Evolutionary conservation across 2,329 filamentous ascomycete genomes (phyloP).

Genomic region (Chaetomium sp.): DNA sequence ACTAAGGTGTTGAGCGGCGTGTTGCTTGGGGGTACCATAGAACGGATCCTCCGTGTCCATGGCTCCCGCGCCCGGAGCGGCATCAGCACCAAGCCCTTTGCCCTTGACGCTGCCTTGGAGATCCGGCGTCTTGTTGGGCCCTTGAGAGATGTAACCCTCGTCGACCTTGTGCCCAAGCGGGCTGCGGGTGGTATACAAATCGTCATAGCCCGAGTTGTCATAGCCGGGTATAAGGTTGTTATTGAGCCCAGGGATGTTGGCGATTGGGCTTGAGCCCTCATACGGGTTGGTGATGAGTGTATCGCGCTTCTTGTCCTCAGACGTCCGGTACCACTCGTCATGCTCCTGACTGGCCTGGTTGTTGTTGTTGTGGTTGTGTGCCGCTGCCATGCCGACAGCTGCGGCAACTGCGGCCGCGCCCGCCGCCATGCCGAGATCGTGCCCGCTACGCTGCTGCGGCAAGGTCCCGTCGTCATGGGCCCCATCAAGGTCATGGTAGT

Average conservation of each 20-base stretch:
- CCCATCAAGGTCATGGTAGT: conserved; percentile 26
- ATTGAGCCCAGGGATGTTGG: conserved; percentile 45
- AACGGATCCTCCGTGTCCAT: conserved; percentile 58
- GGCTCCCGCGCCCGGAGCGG: conserved; percentile 40
- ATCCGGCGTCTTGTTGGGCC: conserved; percentile 50
- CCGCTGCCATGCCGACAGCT: conserved; percentile 39
- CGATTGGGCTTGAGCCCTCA: conserved; percentile 57
- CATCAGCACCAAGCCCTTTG: conserved; percentile 50
- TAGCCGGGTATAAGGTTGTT: conserved; percentile 40
- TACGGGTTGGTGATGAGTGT: conserved; percentile 63
- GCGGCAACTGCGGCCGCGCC: conserved; percentile 49
- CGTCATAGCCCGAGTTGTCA: conserved; percentile 23
- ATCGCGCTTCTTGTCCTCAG: conserved; percentile 57
- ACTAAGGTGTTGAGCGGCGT: conserved; percentile 59
- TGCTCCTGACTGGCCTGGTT: conserved; percentile 51
- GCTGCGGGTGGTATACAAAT: conserved; percentile 46
- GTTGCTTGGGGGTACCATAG: conserved; percentile 49
- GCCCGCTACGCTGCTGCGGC: conserved; percentile 31
- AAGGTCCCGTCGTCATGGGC: conserved; percentile 22
- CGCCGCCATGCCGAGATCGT: conserved; percentile 35
- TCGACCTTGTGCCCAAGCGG: conserved; percentile 59
- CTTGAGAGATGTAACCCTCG: conserved; percentile 86
- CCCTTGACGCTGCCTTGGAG: conserved; percentile 45
- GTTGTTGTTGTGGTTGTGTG: conserved; percentile 49
- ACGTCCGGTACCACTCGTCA: conserved; percentile 58